phyloP scores from a whole-genome alignment of 2,329 filamentous ascomycete genomes.

The Colletotrichum incanum region DNA sequence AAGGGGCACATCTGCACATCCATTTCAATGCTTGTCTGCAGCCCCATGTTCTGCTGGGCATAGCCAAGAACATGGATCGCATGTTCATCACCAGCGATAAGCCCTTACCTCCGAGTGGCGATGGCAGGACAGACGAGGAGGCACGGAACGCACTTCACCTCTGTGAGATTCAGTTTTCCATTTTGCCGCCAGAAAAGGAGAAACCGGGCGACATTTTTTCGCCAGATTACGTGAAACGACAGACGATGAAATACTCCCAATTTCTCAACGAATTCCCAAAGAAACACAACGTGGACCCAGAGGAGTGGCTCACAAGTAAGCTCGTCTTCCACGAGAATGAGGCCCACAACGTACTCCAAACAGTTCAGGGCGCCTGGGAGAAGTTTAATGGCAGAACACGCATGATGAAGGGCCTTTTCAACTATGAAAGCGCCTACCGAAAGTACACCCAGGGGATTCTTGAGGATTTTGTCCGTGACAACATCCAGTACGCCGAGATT shows the following conservation, averaged over 20 bases:
- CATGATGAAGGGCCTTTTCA: constrained; percentile 81
- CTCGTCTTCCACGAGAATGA: constrained; percentile 75
- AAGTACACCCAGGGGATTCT: constrained; percentile 74
- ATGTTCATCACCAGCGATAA: constrained; percentile 80
- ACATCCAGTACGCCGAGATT: constrained; percentile 81
- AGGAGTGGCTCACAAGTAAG: constrained; percentile 73
- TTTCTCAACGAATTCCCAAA: constrained; percentile 57
- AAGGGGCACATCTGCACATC: constrained; percentile 81
- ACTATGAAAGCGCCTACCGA: constrained; percentile 75
- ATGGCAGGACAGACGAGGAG: constrained; percentile 43
- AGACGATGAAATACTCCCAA: constrained; percentile 60
- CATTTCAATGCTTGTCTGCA: constrained; percentile 84
- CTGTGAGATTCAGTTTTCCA: constrained; percentile 75
- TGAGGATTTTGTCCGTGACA: constrained; percentile 74
- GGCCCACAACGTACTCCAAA: constrained; percentile 67
- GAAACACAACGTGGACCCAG: constrained; percentile 50
- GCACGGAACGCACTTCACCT: constrained; percentile 42
- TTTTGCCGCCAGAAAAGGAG: constrained; percentile 52
- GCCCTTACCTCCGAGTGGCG: constrained; percentile 54
- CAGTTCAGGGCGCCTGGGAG: constrained; percentile 69
- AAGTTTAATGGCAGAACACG: constrained; percentile 79
- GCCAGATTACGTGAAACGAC: constrained; percentile 60
- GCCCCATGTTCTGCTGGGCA: constrained; percentile 71
- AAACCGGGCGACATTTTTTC: constrained; percentile 65
- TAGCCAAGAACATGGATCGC: constrained; percentile 69